phyloP scores from a whole-genome alignment of 352 stramenopile genomes.

The Phytophthora rubi region DNA sequence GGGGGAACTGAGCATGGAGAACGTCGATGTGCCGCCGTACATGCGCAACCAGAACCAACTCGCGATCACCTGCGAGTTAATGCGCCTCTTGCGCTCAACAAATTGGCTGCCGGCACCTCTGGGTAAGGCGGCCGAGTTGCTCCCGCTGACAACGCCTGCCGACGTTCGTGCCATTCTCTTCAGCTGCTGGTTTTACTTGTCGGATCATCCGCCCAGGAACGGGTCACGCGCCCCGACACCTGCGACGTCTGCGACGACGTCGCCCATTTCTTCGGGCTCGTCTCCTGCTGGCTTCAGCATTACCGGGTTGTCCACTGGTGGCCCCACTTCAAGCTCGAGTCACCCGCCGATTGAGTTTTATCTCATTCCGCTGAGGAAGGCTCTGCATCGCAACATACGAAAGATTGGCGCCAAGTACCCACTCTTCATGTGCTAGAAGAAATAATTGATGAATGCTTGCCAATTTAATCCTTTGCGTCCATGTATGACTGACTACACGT shows the following conservation, averaged over 20 bases:
- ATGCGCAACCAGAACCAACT: slow-evolving; percentile 82
- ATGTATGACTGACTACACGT: too few species aligned
- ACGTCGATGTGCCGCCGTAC: slow-evolving; percentile 82
- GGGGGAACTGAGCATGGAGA: slow-evolving; percentile 62
- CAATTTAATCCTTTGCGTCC: too few species aligned
- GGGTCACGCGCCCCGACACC: slow-evolving; percentile 44
- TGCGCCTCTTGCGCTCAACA: slow-evolving; percentile 62
- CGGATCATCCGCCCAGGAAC: slow-evolving; percentile 63
- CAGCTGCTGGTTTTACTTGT: slow-evolving; percentile 86
- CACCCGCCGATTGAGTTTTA: slow-evolving; percentile 79
- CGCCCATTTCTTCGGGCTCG: slow-evolving; percentile 52
- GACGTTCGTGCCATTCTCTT: slow-evolving; percentile 85
- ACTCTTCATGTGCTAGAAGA: slow-evolving; percentile 65
- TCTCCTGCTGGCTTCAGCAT: slow-evolving; percentile 48
- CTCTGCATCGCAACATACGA: slow-evolving; percentile 78
- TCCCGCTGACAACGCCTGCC: slow-evolving; percentile 67
- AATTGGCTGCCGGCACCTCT: slow-evolving; percentile 70
- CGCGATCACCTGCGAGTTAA: slow-evolving; percentile 64
- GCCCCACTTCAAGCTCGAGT: slow-evolving; percentile 17
- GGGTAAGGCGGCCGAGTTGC: slow-evolving; percentile 57
- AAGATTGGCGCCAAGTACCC: slow-evolving; percentile 77
- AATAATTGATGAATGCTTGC: neutral
- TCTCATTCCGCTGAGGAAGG: slow-evolving; percentile 75
- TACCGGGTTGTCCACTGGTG: slow-evolving; percentile 24
- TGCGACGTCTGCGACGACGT: slow-evolving; percentile 50